A percentile compares a stretch with the other conserved stretches of the same genome.
Conservation (phyloP, 768 basidiomycete species). For the Podaxis sp. region DNA sequence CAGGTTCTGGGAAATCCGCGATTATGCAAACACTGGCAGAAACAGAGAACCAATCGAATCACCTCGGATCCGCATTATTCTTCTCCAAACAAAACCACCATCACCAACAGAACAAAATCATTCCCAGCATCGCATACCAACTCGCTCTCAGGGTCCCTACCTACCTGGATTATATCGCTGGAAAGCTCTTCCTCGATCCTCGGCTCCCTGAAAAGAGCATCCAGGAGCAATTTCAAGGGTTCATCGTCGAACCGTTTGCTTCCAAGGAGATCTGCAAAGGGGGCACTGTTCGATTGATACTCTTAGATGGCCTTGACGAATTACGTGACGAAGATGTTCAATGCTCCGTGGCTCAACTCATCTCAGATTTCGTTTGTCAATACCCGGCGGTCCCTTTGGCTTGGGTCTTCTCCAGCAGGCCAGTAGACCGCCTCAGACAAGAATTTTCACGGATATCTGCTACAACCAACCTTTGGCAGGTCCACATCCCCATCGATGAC, state of each 20-base stretch:
- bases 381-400: constrained; percentile 13
- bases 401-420: constrained; percentile 25
- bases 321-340: constrained; percentile 16
- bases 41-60: not conserved
- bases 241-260: constrained; percentile 16
- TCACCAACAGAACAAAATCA: constrained; percentile 5
- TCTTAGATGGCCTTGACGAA: constrained; percentile 28
- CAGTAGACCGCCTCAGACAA: constrained; percentile 16
- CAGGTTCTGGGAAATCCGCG: constrained; percentile 27
- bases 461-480: not conserved
- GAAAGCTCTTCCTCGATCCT: not conserved
- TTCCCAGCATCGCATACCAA: constrained; percentile 23
- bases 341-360: constrained; percentile 12
- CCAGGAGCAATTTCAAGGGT: constrained; percentile 10
- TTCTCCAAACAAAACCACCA: constrained; percentile 16
- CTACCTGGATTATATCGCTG: not conserved
- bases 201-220: constrained; percentile 11
- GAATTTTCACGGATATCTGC: not conserved
- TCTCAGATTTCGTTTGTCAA: not conserved
- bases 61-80: constrained; percentile 21
- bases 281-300: constrained; percentile 15
- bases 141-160: constrained; percentile 10
- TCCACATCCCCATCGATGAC: not conserved
- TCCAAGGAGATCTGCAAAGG: not conserved
- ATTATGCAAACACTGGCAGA: constrained; percentile 30